Percentiles rank a stretch among this genome's conserved stretches.
Evolutionary conservation across 306 rosid genomes (phyloP).

Genomic region (Fragaria ananassa): DNA sequence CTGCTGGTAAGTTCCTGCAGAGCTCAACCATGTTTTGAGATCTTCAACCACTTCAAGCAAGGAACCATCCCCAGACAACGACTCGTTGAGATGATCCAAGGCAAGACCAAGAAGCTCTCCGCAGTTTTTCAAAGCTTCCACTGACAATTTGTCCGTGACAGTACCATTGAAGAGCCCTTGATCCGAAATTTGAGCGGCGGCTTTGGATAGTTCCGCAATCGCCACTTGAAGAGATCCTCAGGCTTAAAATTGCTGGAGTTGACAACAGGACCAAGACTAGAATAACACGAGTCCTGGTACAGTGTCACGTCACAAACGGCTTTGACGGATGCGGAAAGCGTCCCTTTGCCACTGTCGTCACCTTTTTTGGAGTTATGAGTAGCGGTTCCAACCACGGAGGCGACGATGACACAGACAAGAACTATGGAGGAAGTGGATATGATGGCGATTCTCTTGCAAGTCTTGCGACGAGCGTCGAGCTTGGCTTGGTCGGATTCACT

Average conservation of each 20-base stretch:
- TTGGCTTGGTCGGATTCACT: constrained; percentile 47
- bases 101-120: constrained; percentile 55
- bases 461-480: constrained; percentile 45
- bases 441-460: constrained; percentile 48
- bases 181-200: constrained; percentile 27
- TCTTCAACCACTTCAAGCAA: constrained; percentile 48
- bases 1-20: constrained; percentile 67
- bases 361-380: constrained; percentile 14
- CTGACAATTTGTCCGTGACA: constrained; percentile 16
- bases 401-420: constrained; percentile 42
- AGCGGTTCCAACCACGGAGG: constrained; percentile 39
- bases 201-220: constrained; percentile 37
- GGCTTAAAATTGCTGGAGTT: constrained; percentile 43
- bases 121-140: constrained; percentile 48
- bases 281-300: constrained; percentile 51
- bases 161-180: constrained; percentile 29
- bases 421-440: constrained; percentile 47
- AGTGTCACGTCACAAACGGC: constrained; percentile 70
- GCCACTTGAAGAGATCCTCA: constrained; percentile 48
- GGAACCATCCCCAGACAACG: constrained; percentile 35
- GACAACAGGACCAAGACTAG: constrained; percentile 34
- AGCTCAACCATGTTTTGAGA: constrained; percentile 70
- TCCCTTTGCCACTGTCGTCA: background rate
- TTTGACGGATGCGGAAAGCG: constrained; percentile 41
- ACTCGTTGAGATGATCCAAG: constrained; percentile 49